Evolutionary conservation across 2,329 filamentous ascomycete genomes (phyloP).

Genomic region (Hypoxylon sp.): DNA sequence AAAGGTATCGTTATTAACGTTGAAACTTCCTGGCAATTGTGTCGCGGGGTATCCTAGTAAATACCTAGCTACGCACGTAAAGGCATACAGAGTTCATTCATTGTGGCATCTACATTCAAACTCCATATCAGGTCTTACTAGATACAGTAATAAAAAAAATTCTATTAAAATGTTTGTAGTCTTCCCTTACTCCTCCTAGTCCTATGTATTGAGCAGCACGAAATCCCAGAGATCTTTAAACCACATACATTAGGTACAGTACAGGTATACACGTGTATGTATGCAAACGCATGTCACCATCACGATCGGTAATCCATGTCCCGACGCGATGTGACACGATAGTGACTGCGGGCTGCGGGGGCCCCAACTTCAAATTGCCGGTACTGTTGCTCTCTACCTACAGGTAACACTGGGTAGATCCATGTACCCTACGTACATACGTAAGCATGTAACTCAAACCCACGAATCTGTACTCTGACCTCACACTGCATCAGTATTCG

Average conservation of each 20-base stretch:
- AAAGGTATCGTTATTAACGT: not conserved
- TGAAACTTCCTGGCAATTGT: not conserved
- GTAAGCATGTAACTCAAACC: slow-evolving; percentile 30
- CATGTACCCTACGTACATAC: slow-evolving; percentile 14
- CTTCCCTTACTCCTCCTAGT: too few species aligned
- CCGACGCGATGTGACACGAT: slow-evolving; percentile 34
- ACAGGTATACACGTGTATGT: too few species aligned
- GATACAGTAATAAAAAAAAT: too few species aligned
- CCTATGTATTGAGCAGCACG: too few species aligned
- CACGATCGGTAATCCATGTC: slow-evolving; percentile 15
- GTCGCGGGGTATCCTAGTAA: not conserved
- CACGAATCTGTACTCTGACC: slow-evolving; percentile 32
- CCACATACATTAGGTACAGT: too few species aligned
- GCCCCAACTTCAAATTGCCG: too few species aligned
- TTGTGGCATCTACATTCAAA: not conserved
- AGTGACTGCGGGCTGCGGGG: slow-evolving; percentile 15
- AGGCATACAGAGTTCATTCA: not conserved
- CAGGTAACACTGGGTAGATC: too few species aligned
- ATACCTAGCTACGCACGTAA: not conserved
- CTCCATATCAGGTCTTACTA: not conserved
- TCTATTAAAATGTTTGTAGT: too few species aligned
- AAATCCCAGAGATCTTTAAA: too few species aligned
- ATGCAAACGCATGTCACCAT: slow-evolving; percentile 3
- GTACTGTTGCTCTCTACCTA: not conserved
- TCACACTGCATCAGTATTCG: slow-evolving; percentile 22